These are phyloP conservation scores for Vigna trinervia DNA, from an alignment of 306 rosid species.

Conservation along the genomic window DNA sequence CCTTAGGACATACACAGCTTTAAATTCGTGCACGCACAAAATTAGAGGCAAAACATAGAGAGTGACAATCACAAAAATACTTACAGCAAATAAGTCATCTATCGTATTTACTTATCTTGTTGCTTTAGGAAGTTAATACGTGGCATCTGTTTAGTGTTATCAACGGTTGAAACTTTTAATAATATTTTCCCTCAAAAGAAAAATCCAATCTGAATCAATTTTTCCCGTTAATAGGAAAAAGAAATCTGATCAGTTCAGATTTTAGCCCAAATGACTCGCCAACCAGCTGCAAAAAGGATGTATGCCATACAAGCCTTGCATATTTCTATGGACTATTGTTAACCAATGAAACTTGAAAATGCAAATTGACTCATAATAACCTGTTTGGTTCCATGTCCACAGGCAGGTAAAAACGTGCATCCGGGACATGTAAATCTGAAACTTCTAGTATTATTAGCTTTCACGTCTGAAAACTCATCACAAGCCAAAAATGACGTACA, in stretches of 20 bases:
- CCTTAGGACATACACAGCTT: not conserved
- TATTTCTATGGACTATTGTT: not conserved
- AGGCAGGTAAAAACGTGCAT: not conserved
- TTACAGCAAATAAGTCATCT: not conserved
- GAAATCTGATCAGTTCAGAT: slow-evolving; percentile 8
- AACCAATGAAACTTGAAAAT: slow-evolving; percentile 19
- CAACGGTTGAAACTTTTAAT: not conserved
- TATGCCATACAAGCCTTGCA: slow-evolving; percentile 10
- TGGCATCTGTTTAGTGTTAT: slow-evolving; percentile 21
- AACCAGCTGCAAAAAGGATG: slow-evolving; percentile 23
- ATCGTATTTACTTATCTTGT: slow-evolving; percentile 21
- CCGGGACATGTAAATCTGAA: not conserved
- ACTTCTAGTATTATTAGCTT: not conserved
- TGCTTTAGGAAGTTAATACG: slow-evolving; percentile 10
- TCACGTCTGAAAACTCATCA: not conserved
- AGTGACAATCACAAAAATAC: slow-evolving; percentile 1
- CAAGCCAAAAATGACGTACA: not conserved
- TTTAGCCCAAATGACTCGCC: slow-evolving; percentile 30
- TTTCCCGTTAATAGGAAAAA: not conserved
- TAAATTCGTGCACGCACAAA: slow-evolving; percentile 30
- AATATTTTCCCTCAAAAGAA: slow-evolving; percentile 24
- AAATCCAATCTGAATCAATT: not conserved
- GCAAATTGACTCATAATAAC: slow-evolving; percentile 6
- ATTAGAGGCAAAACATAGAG: slow-evolving; percentile 4
- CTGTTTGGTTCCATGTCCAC: not conserved